These are phyloP conservation scores for Sordaria brevicollis DNA, from an alignment of 495 filamentous ascomycete species.

Conservation along the genomic window DNA sequence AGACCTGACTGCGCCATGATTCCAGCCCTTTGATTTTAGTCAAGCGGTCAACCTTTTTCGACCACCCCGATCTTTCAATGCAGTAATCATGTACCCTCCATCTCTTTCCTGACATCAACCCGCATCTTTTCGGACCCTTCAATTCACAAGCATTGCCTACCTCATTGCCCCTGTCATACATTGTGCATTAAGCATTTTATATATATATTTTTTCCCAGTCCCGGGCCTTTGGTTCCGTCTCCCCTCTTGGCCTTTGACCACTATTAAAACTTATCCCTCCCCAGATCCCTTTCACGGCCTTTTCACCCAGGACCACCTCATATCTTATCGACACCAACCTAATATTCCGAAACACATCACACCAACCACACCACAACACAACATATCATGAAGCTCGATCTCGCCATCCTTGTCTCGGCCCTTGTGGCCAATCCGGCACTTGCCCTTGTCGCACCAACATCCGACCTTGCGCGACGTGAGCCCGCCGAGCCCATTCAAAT, in stretches of 20 bases:
- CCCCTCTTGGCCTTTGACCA: neutral
- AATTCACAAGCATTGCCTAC: neutral
- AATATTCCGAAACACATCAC: neutral
- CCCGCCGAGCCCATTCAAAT: slow-evolving; percentile 13
- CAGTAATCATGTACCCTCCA: no score
- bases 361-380: neutral
- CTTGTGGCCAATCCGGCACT: neutral
- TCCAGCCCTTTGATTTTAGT: neutral
- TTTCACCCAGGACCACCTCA: neutral
- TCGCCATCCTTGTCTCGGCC: slow-evolving; percentile 1
- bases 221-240: neutral
- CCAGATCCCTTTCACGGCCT: neutral
- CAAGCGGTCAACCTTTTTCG: neutral
- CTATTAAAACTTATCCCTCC: neutral
- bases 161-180: neutral
- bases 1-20: neutral
- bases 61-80: neutral
- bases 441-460: neutral
- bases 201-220: neutral
- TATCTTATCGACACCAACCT: neutral
- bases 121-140: neutral
- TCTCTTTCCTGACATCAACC: neutral
- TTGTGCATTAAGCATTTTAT: no score
- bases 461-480: slow-evolving; percentile 10
- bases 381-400: neutral